Evolutionary conservation across 1,284 basidiomycete genomes (phyloP).

Genomic region (Trichosporon ovoides): DNA sequence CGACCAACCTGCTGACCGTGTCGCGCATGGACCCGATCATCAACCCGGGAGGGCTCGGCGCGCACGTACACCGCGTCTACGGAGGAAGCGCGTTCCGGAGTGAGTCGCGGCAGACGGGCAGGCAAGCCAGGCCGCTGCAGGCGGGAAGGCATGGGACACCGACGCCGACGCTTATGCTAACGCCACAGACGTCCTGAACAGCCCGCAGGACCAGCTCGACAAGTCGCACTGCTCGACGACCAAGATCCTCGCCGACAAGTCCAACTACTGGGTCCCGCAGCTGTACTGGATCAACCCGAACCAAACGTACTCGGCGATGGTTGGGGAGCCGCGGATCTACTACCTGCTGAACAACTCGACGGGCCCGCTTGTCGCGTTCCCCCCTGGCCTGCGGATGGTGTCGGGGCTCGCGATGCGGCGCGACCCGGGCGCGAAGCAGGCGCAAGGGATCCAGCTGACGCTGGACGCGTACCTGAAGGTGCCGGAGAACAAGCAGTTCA

Average conservation of each 20-base stretch:
- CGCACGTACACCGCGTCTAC: slow-evolving; percentile 45
- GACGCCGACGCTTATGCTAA: not conserved
- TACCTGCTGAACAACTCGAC: slow-evolving; percentile 12
- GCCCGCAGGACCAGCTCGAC: slow-evolving; percentile 18
- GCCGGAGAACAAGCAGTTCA: slow-evolving; percentile 17
- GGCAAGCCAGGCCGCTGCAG: too few species aligned
- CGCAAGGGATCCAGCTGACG: slow-evolving; percentile 5
- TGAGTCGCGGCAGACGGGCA: slow-evolving; percentile 10
- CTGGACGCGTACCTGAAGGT: not conserved
- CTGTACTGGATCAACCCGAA: slow-evolving; percentile 20
- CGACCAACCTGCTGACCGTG: slow-evolving; percentile 30
- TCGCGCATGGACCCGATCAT: slow-evolving; percentile 48
- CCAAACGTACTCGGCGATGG: slow-evolving; percentile 8
- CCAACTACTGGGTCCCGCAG: slow-evolving; percentile 39
- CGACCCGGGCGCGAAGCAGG: slow-evolving; percentile 14
- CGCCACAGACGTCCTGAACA: slow-evolving; percentile 22
- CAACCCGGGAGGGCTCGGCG: slow-evolving; percentile 33
- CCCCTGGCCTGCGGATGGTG: slow-evolving; percentile 43
- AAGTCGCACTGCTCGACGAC: slow-evolving; percentile 30
- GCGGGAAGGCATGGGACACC: not conserved
- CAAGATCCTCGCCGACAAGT: slow-evolving; percentile 33
- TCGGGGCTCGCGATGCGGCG: slow-evolving; percentile 29
- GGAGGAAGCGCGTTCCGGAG: slow-evolving; percentile 39
- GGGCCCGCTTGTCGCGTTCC: slow-evolving; percentile 38
- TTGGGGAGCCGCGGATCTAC: not conserved